Evolutionary conservation across 495 filamentous ascomycete genomes (phyloP), one percentile per base, ranked within the genome.

Genomic region (Daldinia vernicosa): DNA sequence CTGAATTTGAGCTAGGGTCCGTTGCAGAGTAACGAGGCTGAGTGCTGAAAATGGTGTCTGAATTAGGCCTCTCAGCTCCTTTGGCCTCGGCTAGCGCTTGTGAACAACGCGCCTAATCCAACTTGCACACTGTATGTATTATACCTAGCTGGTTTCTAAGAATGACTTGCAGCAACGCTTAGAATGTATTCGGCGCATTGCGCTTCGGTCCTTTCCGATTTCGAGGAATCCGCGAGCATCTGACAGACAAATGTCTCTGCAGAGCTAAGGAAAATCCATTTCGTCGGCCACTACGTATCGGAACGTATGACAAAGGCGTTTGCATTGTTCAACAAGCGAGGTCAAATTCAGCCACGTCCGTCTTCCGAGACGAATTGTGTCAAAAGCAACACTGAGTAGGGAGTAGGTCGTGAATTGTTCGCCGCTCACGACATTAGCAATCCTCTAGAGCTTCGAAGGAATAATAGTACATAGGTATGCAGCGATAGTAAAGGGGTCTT

Each of bases 1-100:
- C 62, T 60, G 61, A 69, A 57, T 69, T 24, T 32, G 47, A 61
- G 58, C 70, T 69, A 61, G 70, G 70, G 62, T 69, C 53, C 58
- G 57, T 69, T 66, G 66, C 61, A 73, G 22, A 63, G 57, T 65
- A 73, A 35, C 66, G 70, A 73, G 70, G 70, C 70, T 73, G 70
- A 73, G 70, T 62, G 70, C 70, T 73, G 70, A 73, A 66, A 73
- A 62, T 51, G 57, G 37, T 32, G 30, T 61, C 55, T 30, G 30
- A 68, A 50, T 55, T 68, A 60, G 63, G 70, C 5, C 70, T 72
- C 64, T 72, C 69, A 71, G 69, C 69, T 71, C 69, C 60, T 67
- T 62, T 67, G 27, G 64, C 64, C 69, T 68, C 64, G 64, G 69
- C 64, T 68, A 55, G 64, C 55, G 58, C 51, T 66, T 66, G 57